Percentiles rank a stretch among this genome's conserved stretches.
Conservation (phyloP, 2,329 filamentous ascomycete genomes). For the Daldinia eschscholtzii region DNA sequence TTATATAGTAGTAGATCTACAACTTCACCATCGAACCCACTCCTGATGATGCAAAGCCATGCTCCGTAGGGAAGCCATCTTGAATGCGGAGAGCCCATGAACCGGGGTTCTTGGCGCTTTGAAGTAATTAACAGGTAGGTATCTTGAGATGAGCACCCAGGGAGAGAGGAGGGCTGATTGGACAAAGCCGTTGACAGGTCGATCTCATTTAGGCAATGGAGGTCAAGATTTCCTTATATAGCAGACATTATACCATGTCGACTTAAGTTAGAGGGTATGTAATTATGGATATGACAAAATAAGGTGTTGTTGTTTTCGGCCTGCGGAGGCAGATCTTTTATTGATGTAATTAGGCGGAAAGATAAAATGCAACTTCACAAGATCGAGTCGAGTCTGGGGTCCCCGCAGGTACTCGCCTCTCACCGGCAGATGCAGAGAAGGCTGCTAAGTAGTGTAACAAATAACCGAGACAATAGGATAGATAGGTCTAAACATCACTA, state of each 20-base stretch:
- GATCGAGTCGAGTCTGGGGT: constrained; percentile 28
- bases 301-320: constrained; percentile 41
- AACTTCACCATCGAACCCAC: constrained; percentile 19
- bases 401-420: constrained; percentile 33
- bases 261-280: constrained; percentile 24
- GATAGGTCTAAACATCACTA: constrained; percentile 17
- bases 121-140: constrained; percentile 38
- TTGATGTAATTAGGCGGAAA: constrained; percentile 47
- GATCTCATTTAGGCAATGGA: constrained; percentile 38
- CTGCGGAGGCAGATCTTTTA: constrained; percentile 42
- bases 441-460: constrained; percentile 14
- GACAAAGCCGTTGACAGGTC: constrained; percentile 26
- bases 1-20: constrained; percentile 37
- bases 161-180: constrained; percentile 33
- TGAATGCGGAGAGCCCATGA: constrained; percentile 41
- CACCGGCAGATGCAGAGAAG: constrained; percentile 36
- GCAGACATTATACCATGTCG: constrained; percentile 33
- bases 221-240: constrained; percentile 39
- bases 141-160: constrained; percentile 25
- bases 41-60: constrained; percentile 31
- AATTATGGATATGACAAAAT: constrained; percentile 27
- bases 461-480: constrained; percentile 16
- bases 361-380: constrained; percentile 39
- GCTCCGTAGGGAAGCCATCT: constrained; percentile 28
- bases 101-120: constrained; percentile 31